Percentiles rank a stretch among this genome's conserved stretches.
Conservation (phyloP, 331 rosid genomes). For the Spiraea crenata region DNA sequence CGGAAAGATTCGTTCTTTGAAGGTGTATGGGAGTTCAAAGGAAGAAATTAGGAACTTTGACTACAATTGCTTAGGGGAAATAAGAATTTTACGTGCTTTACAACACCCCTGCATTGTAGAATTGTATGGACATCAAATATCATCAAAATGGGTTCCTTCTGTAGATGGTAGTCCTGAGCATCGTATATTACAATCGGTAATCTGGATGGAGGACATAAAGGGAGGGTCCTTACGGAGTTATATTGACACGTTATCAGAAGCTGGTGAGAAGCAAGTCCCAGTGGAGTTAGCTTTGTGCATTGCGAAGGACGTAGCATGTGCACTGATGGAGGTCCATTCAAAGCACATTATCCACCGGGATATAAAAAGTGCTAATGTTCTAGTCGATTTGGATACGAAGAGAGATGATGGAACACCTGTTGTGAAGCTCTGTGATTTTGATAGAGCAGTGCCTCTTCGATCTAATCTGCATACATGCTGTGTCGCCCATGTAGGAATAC, state of each 20-base stretch:
- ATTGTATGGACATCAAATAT: conserved; percentile 89
- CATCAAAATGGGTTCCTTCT: conserved; percentile 69
- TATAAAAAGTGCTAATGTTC: conserved; percentile 83
- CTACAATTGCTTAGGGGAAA: conserved; percentile 82
- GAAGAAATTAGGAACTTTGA: conserved; percentile 70
- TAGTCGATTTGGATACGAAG: conserved; percentile 70
- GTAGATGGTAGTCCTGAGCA: conserved; percentile 57
- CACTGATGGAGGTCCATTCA: conserved; percentile 79
- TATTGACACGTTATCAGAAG: conserved; percentile 55
- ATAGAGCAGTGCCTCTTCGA: conserved; percentile 87
- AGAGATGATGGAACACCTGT: conserved; percentile 69
- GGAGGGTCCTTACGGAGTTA: conserved; percentile 90
- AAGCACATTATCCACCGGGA: conserved; percentile 95
- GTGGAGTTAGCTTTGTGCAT: conserved; percentile 61
- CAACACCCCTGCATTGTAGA: conserved; percentile 84
- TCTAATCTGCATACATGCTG: conserved; percentile 80
- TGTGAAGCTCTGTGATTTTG: conserved; percentile 98
- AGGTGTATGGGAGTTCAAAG: conserved; percentile 51
- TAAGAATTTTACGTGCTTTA: conserved; percentile 78
- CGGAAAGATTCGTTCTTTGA: conserved; percentile 79
- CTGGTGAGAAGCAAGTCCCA: conserved; percentile 72
- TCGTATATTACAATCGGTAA: conserved; percentile 67
- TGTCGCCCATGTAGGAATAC: conserved; percentile 80
- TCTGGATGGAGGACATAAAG: conserved; percentile 74
- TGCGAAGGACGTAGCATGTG: conserved; percentile 79